Percentiles rank a stretch among this genome's conserved stretches.
Evolutionary conservation across 768 basidiomycete species (phyloP).

Genomic region (Terana coerulea): DNA sequence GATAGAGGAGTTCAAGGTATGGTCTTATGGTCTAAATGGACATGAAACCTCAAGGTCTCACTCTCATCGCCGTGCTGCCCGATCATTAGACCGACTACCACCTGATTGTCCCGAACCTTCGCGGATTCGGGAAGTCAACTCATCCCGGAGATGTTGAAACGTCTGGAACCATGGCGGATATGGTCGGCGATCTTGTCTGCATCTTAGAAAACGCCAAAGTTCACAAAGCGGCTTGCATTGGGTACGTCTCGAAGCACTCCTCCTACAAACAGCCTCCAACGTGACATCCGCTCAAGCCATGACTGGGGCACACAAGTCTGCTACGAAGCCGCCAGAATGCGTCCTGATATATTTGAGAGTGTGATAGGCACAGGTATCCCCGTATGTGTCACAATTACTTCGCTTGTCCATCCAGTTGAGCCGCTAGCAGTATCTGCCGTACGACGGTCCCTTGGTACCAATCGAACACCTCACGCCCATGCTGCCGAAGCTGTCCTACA

Average conservation of each 20-base stretch:
- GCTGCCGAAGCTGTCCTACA: conserved; percentile 58
- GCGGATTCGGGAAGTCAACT: conserved; percentile 67
- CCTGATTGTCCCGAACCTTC: conserved; percentile 57
- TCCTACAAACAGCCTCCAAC: not conserved
- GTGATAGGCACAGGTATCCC: conserved; percentile 60
- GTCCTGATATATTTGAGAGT: conserved; percentile 60
- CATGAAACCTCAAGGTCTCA: not conserved
- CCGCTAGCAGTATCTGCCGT: conserved; percentile 56
- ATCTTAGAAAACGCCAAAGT: conserved; percentile 51
- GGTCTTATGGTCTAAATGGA: not conserved
- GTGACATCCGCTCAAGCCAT: conserved; percentile 40
- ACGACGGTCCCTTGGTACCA: conserved; percentile 44
- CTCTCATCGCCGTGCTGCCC: not conserved
- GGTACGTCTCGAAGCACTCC: conserved; percentile 35
- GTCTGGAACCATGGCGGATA: conserved; percentile 57
- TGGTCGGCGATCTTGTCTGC: conserved; percentile 61
- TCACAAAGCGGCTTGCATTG: conserved; percentile 52
- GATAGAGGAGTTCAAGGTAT: conserved; percentile 61
- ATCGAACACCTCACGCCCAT: conserved; percentile 34
- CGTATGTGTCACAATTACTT: conserved; percentile 32
- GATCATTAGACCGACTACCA: conserved; percentile 55
- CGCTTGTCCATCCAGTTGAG: not conserved
- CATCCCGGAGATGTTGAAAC: conserved; percentile 59
- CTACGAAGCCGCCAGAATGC: conserved; percentile 63
- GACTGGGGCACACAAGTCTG: conserved; percentile 74